phyloP scores from a whole-genome alignment of 2,329 filamentous ascomycete species.

The Bipolaris bicolor region DNA sequence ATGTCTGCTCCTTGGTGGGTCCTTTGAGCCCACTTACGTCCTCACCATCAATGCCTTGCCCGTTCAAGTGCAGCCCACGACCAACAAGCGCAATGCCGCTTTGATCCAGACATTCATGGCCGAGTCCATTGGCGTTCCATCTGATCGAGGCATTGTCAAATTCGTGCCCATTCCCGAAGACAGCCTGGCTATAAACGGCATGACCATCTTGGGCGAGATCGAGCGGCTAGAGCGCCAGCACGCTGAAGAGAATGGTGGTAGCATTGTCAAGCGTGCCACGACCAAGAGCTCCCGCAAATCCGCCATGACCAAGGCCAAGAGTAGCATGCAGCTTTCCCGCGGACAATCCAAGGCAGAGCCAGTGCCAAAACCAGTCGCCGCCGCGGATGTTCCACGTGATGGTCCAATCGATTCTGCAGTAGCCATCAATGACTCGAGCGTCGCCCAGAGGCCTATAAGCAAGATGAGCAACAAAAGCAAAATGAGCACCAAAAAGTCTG shows the following conservation, averaged over 20 bases:
- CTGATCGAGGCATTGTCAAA: constrained; percentile 72
- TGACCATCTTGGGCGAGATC: constrained; percentile 71
- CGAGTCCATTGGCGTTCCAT: constrained; percentile 69
- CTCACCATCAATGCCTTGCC: constrained; percentile 75
- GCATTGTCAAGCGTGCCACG: constrained; percentile 51
- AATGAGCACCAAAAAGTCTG: constrained; percentile 31
- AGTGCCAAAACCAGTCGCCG: constrained; percentile 33
- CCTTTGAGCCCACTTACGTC: constrained; percentile 79
- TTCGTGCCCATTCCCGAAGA: constrained; percentile 75
- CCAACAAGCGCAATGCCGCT: constrained; percentile 81
- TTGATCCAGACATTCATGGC: constrained; percentile 78
- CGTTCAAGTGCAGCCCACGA: constrained; percentile 70
- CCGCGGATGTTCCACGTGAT: constrained; percentile 44
- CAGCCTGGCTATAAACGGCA: constrained; percentile 72
- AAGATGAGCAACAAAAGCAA: constrained; percentile 32
- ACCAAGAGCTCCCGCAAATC: constrained; percentile 47
- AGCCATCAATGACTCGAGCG: constrained; percentile 38
- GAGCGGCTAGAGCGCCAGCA: constrained; percentile 61
- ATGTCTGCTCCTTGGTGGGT: constrained; percentile 75
- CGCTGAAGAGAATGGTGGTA: constrained; percentile 47
- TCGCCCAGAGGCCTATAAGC: constrained; percentile 25
- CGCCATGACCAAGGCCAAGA: constrained; percentile 44
- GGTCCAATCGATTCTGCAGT: constrained; percentile 46
- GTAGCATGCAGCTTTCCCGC: constrained; percentile 45
- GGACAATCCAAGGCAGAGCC: constrained; percentile 39